Evolutionary conservation across 2,329 filamentous ascomycete species (phyloP).

Genomic region (Monilinia aucupariae): DNA sequence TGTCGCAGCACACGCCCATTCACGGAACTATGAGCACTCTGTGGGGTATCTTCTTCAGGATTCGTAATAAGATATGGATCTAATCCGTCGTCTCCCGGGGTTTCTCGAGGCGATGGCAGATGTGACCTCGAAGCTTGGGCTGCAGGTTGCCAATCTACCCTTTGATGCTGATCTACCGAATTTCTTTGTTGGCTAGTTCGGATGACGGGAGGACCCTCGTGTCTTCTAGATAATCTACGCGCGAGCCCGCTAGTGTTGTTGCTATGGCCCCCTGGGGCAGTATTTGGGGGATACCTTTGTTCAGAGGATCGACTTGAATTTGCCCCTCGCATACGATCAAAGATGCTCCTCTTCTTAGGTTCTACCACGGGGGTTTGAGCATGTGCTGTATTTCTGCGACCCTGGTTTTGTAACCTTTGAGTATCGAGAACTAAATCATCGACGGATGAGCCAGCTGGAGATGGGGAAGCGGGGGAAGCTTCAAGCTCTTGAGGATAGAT

Average conservation of each 20-base stretch:
- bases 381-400: conserved; percentile 18
- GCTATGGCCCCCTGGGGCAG: conserved; percentile 34
- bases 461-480: conserved; percentile 18
- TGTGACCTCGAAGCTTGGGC: conserved; percentile 30
- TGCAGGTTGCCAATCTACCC: conserved; percentile 35
- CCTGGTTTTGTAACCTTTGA: conserved; percentile 25
- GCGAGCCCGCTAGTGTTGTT: conserved; percentile 46
- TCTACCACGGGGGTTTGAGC: conserved; percentile 24
- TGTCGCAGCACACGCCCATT: conserved; percentile 3
- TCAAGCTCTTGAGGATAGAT: conserved; percentile 25
- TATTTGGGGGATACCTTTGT: conserved; percentile 21
- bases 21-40: conserved; percentile 15
- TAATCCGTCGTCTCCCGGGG: conserved; percentile 28
- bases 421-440: conserved; percentile 30
- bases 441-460: conserved; percentile 24
- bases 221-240: conserved; percentile 53
- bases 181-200: conserved; percentile 40
- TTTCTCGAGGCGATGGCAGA: conserved; percentile 33
- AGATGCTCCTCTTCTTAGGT: conserved; percentile 32
- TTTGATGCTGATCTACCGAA: conserved; percentile 39
- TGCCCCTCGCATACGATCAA: conserved; percentile 32
- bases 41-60: conserved; percentile 22
- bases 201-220: conserved; percentile 42
- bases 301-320: conserved; percentile 27
- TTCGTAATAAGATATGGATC: conserved; percentile 33